phyloP scores from a whole-genome alignment of 306 rosid genomes.

The Prunus mira region DNA sequence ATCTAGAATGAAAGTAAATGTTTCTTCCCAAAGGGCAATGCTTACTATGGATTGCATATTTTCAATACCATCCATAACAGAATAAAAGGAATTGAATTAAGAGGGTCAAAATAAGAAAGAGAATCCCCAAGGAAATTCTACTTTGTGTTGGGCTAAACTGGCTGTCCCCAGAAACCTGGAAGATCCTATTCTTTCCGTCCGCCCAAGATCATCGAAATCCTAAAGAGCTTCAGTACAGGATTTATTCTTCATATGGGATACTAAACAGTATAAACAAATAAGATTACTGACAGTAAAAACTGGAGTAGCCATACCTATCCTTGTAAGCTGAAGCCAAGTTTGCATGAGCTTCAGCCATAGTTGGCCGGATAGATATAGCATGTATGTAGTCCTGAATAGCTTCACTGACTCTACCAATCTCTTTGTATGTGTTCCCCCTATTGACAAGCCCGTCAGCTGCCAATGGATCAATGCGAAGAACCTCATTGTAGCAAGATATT shows the following conservation, averaged over 20 bases:
- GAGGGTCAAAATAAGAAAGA: not conserved
- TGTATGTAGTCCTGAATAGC: slow-evolving; percentile 87
- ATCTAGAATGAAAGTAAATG: not conserved
- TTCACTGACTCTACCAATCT: slow-evolving; percentile 94
- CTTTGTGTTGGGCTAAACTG: no score
- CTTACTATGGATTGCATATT: not conserved
- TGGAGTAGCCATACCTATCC: slow-evolving; percentile 59
- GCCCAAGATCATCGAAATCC: not conserved
- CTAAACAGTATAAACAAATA: not conserved
- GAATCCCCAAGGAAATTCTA: not conserved
- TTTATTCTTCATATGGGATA: not conserved
- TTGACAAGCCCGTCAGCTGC: slow-evolving; percentile 99
- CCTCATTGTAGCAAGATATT: slow-evolving; percentile 95
- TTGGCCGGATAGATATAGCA: slow-evolving; percentile 79
- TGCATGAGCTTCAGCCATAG: slow-evolving; percentile 99
- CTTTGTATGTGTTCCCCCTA: slow-evolving; percentile 97
- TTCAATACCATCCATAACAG: not conserved
- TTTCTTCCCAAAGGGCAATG: not conserved
- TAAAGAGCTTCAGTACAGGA: not conserved
- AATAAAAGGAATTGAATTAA: not conserved
- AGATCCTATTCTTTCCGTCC: not conserved
- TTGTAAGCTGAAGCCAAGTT: slow-evolving; percentile 98
- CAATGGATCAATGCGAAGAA: slow-evolving; percentile 95
- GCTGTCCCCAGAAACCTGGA: not conserved
- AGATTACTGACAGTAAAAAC: not conserved